Evolutionary conservation across 2,329 filamentous ascomycete genomes (phyloP), one percentile per base, ranked within the genome.

Genomic region (Huntiella decipiens): DNA sequence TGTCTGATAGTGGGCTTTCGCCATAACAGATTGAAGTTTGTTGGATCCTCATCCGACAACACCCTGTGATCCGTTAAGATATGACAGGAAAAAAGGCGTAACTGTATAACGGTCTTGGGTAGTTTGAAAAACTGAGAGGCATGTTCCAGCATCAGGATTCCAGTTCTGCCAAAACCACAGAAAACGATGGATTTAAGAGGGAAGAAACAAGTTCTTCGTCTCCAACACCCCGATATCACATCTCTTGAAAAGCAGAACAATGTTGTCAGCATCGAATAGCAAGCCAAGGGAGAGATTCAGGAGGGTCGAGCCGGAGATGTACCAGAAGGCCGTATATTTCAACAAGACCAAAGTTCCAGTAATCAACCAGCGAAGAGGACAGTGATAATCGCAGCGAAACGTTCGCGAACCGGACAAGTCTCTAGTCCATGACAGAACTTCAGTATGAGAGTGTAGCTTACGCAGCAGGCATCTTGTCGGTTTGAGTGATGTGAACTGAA

Each of bases 281-380:
- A 59, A 58, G 55, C 61, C 60, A 66, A 78, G 74, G 74, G 74
- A 72, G 71, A 66, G 59, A 65, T 58, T 56, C 62, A 62, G 71
- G 81, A 84, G 70, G 63, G 82, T 86, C 80, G 81, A 86, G 80
- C 81, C 85, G 79, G 77, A 70, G 63, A 61, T 55, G 50, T 54
- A 43, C 36, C 15, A 37, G 17, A 39, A 39, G 7, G 13, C 35
- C 8, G 43, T 52, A 50, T 47, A 33, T 48, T 45, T 47, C 32
- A 43, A 35, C 33, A 43, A 38, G 37, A n/a, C n/a, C 22, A 11
- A n/a, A 32, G 7, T 32, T 13, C 16, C 15, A 15, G 22, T 10
- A 34, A 44, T 46, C 41, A 33, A 28, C 78, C 77, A 85, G 81
- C 77, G 75, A 84, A 43, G 77, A 81, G 77, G 77, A 84, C 81